phyloP scores from a whole-genome alignment of 225 moss, liverwort and hornwort genomes.

The Polytrichum formosum region DNA sequence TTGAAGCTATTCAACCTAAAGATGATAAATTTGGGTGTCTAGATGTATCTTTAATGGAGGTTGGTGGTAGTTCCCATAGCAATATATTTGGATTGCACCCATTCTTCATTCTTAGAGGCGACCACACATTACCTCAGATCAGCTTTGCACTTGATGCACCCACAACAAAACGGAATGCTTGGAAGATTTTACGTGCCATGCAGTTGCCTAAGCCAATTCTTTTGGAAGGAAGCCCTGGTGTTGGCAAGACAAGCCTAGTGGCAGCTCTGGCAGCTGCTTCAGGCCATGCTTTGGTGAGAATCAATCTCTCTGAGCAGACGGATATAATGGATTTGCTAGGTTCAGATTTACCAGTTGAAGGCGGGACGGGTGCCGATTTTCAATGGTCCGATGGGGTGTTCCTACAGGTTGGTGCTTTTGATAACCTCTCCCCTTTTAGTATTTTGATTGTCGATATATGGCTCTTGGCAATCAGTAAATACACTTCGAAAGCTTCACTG shows the following conservation, averaged over 20 bases:
- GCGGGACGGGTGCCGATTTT: constrained; percentile 88
- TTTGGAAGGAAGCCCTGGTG: constrained; percentile 96
- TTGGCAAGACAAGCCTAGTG: constrained; percentile 95
- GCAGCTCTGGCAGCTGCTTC: constrained; percentile 78
- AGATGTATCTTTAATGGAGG: constrained; percentile 33
- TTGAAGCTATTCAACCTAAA: constrained; percentile 32
- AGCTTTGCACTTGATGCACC: constrained; percentile 79
- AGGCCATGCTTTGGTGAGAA: constrained; percentile 74
- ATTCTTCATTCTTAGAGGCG: constrained; percentile 66
- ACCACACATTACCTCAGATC: constrained; percentile 20
- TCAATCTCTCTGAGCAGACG: constrained; percentile 97
- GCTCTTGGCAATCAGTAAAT: too few relatives aligned
- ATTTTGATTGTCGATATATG: too few relatives aligned
- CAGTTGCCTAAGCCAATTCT: constrained; percentile 91
- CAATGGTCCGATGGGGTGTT: constrained; percentile 97
- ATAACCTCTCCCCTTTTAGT: not conserved
- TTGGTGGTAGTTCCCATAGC: constrained; percentile 18
- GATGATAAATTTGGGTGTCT: constrained; percentile 33
- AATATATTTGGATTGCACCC: constrained; percentile 74
- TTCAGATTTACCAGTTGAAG: constrained; percentile 93
- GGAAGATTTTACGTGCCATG: constrained; percentile 91
- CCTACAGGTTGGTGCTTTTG: constrained; percentile 55
- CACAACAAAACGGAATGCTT: constrained; percentile 87
- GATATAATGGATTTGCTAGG: constrained; percentile 97
- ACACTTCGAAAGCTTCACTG: too few relatives aligned